Percentiles rank a stretch among this genome's conserved stretches.
These are phyloP conservation scores for Suillus ampliporus DNA, from an alignment of 768 basidiomycete genomes.

Conservation along the genomic window DNA sequence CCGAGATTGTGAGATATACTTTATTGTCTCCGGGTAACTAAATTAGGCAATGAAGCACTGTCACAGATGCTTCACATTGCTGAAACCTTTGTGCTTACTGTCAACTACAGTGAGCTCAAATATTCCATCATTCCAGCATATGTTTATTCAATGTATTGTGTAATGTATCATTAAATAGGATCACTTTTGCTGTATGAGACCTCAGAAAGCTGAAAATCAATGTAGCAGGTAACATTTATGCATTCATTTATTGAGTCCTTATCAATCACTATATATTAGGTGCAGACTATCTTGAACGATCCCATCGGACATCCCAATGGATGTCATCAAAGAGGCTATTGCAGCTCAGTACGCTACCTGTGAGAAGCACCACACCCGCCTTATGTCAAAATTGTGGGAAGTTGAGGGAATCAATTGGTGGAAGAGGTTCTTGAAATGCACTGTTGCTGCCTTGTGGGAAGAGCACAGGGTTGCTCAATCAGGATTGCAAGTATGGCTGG, in stretches of 20 bases:
- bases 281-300: not conserved
- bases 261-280: not conserved
- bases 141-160: no score
- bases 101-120: no score
- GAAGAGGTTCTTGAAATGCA: not conserved
- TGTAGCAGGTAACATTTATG: not conserved
- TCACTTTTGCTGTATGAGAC: no score
- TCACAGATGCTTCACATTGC: no score
- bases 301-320: not conserved
- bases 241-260: not conserved
- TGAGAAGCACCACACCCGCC: not conserved
- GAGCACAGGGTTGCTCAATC: not conserved
- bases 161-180: no score
- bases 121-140: no score
- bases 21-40: no score
- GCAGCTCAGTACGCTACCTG: not conserved
- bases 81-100: no score
- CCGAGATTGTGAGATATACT: no score
- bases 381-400: not conserved
- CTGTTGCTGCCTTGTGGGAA: not conserved
- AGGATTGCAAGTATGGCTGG: not conserved
- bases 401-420: not conserved
- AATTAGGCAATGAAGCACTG: no score
- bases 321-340: not conserved
- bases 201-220: no score